Conservation (phyloP, 768 basidiomycete genomes). For the Trametes cubensis region DNA sequence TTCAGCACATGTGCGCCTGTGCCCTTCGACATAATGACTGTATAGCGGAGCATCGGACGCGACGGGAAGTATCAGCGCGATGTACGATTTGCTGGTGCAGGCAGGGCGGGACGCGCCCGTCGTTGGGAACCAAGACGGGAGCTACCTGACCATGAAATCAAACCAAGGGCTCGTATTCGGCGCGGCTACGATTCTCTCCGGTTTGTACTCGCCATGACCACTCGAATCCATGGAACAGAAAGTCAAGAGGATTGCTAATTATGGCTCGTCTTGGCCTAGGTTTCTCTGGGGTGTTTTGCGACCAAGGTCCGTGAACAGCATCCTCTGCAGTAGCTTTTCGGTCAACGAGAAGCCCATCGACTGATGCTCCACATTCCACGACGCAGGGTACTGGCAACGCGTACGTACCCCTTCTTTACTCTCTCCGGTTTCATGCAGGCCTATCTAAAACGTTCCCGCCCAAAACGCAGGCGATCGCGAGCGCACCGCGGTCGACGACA, state of each 20-base stretch:
- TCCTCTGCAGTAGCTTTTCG: not conserved
- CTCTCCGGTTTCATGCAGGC: no score
- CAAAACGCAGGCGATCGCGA: slow-evolving; percentile 48
- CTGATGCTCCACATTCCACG: no score
- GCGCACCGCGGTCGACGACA: slow-evolving; percentile 51
- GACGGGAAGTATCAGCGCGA: slow-evolving; percentile 42
- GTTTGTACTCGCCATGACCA: no score
- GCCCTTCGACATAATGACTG: no score
- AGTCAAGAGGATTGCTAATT: no score
- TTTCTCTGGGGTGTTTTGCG: slow-evolving; percentile 52
- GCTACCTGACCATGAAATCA: slow-evolving; percentile 61
- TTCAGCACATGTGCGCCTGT: no score
- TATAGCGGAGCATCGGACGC: slow-evolving; percentile 29
- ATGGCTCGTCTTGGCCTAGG: no score
- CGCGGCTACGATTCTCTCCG: slow-evolving; percentile 31
- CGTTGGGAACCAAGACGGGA: slow-evolving; percentile 50
- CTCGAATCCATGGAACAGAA: no score
- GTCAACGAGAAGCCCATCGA: no score
- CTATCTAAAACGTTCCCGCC: no score
- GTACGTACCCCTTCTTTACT: slow-evolving; percentile 32
- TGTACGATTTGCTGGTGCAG: slow-evolving; percentile 51
- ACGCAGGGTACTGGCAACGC: slow-evolving; percentile 58
- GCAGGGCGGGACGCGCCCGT: slow-evolving; percentile 52
- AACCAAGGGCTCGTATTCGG: slow-evolving; percentile 36
- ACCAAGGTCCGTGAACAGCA: slow-evolving; percentile 48